Evolutionary conservation across 345 rosid genomes (phyloP).

Genomic region (Luvunga scandens): DNA sequence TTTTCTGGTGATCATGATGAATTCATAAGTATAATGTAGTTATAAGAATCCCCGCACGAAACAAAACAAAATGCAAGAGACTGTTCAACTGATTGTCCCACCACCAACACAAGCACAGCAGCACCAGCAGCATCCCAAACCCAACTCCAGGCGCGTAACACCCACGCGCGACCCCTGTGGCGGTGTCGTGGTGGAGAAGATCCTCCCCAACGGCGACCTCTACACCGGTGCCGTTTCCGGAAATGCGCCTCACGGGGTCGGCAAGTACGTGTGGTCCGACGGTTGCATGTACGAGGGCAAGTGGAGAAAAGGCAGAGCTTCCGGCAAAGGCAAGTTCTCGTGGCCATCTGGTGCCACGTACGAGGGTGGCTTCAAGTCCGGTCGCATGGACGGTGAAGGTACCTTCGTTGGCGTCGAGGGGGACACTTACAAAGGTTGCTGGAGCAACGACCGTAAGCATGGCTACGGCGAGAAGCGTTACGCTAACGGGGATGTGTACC

Average conservation of each 20-base stretch:
- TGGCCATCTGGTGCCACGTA: conserved; percentile 99
- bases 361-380: conserved; percentile 89
- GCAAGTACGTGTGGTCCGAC: conserved; percentile 91
- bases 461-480: conserved; percentile 80
- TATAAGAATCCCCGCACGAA: neutral
- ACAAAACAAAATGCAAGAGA: neutral
- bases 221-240: conserved; percentile 76
- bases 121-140: neutral
- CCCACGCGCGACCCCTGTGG: conserved; percentile 11
- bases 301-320: conserved; percentile 93
- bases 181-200: conserved; percentile 32
- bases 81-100: neutral
- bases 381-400: conserved; percentile 90
- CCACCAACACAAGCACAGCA: neutral
- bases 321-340: conserved; percentile 92
- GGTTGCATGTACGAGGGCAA: conserved; percentile 99
- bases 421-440: conserved; percentile 76
- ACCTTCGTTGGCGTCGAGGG: conserved; percentile 91
- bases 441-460: conserved; percentile 80
- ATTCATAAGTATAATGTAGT: too few species aligned
- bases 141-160: conserved; percentile 15
- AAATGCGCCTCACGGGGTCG: conserved; percentile 84
- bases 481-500: conserved; percentile 85
- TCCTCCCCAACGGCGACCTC: conserved; percentile 89
- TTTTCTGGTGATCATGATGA: neutral